A percentile compares a stretch with the other conserved stretches of the same genome.
phyloP scores from a whole-genome alignment of 202 grass and related monocot genomes.

The Schoenoplectus triqueter region DNA sequence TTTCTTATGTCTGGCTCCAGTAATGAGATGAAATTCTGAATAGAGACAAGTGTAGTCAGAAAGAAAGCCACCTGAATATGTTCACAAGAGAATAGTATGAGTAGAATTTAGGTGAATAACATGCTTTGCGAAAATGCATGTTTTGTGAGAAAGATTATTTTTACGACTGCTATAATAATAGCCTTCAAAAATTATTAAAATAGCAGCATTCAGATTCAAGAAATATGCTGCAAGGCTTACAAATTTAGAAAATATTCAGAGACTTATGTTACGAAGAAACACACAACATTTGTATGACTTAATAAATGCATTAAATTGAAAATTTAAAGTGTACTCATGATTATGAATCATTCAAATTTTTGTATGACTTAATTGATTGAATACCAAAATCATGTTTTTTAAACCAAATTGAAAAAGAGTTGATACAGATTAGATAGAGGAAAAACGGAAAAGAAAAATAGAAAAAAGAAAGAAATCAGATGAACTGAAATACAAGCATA shows the following conservation, averaged over 20 bases:
- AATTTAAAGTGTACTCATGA: not conserved
- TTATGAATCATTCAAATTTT: slow-evolving; percentile 21
- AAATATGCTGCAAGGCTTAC: not conserved
- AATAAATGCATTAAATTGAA: slow-evolving; percentile 5
- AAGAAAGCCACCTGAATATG: not conserved
- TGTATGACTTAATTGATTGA: slow-evolving; percentile 2
- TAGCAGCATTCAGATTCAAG: slow-evolving; percentile 1
- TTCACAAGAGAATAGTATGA: not conserved
- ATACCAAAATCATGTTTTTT: no score
- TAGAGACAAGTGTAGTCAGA: slow-evolving; percentile 8
- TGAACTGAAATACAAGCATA: no score
- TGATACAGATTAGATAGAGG: no score
- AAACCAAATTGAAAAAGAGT: no score
- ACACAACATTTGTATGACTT: not conserved
- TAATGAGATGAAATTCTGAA: not conserved
- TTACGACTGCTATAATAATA: not conserved
- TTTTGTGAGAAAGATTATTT: not conserved
- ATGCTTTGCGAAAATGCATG: not conserved
- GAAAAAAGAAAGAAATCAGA: no score
- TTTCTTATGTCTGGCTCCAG: slow-evolving; percentile 45
- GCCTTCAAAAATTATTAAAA: not conserved
- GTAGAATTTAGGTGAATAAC: not conserved
- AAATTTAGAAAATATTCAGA: not conserved
- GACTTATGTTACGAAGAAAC: not conserved
- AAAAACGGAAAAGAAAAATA: no score